Evolutionary conservation across 257 asterid genomes (phyloP), one percentile per base, ranked within the genome.

Genomic region (Coffea eugenioides): DNA sequence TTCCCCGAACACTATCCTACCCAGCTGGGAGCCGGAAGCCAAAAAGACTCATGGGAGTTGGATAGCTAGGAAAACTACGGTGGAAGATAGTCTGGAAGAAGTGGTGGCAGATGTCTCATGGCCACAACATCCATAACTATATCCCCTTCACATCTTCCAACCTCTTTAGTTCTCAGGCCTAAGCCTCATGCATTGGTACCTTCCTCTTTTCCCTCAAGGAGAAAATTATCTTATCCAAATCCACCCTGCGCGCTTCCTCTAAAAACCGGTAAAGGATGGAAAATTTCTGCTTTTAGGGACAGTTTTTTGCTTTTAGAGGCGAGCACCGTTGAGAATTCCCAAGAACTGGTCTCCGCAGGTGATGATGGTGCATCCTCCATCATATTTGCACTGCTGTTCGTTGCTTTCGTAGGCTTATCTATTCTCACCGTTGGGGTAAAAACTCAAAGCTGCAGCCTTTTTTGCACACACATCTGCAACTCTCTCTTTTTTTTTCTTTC

Each of bases 381-480:
- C 80, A 81, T 93, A 62, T 84, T 90, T 4, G 71, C 82, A 23
- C 97, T 95, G 31, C 86, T 95, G 10, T 71, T 92, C 71, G 13
- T 82, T 56, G 99, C 99, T 67, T 95, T 95, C 78, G 0, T 87
- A 57, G 94, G 92, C 49, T 87, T 95, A 83, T 86, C 98, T 84
- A 74, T 95, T 87, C 93, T 95, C 68, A 93, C 96, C 18, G 39
- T 87, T 0, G 99, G 99, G 92, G 99, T 93, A 81, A 49, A 49
- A 67, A 18, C 57, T 59, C 5, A 6, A 5, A 18, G 59, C 23
- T 2, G 2, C 2, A 27, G 14, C 3, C 34, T 65, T 39, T 13
- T 66, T 12, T 31, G 39, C 0, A 66, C 4, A 31, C 8, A 11
- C 45, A 27, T 31, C 20, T 20, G 23, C 20, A 14, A 20, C 43